Conservation (phyloP, 371 early-diverging fungal genomes). For the Chytridium lagenaria region DNA sequence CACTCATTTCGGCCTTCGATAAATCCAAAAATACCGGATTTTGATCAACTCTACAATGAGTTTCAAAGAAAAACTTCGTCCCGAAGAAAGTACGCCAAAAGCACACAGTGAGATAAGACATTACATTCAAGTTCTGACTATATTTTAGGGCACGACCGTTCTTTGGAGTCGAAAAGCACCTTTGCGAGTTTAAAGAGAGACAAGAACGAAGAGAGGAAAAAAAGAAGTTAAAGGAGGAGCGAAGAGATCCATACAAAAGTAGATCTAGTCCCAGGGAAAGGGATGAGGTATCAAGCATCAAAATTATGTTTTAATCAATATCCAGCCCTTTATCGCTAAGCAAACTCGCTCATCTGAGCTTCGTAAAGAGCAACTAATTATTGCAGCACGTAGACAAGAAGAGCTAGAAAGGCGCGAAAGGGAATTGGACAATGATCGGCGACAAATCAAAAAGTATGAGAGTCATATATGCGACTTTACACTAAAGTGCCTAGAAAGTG, state of each 20-base stretch:
- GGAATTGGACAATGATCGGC: background rate
- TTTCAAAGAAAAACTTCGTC: background rate
- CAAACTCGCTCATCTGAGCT: background rate
- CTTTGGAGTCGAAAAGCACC: conserved; percentile 27
- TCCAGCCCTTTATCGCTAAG: background rate
- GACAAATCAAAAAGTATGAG: no score
- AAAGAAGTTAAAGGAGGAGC: background rate
- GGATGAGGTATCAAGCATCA: background rate
- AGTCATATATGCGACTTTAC: no score
- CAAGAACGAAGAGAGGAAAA: conserved; percentile 22
- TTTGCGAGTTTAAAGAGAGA: background rate
- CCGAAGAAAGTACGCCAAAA: conserved; percentile 1
- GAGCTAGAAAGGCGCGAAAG: background rate
- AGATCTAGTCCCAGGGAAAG: background rate
- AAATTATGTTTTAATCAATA: background rate
- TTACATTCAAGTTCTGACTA: background rate
- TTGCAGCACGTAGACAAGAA: background rate
- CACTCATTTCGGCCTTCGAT: conserved; percentile 37
- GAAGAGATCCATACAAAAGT: background rate
- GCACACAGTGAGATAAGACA: background rate
- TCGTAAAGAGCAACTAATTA: background rate
- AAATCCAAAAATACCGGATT: conserved; percentile 28
- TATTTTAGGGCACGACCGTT: conserved; percentile 29
- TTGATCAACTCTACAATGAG: conserved; percentile 16
- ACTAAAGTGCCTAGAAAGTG: conserved; percentile 16